Percentiles rank a stretch among this genome's conserved stretches.
Conservation (phyloP, 1,284 basidiomycete genomes). For the Tetrapyrgos nigripes region DNA sequence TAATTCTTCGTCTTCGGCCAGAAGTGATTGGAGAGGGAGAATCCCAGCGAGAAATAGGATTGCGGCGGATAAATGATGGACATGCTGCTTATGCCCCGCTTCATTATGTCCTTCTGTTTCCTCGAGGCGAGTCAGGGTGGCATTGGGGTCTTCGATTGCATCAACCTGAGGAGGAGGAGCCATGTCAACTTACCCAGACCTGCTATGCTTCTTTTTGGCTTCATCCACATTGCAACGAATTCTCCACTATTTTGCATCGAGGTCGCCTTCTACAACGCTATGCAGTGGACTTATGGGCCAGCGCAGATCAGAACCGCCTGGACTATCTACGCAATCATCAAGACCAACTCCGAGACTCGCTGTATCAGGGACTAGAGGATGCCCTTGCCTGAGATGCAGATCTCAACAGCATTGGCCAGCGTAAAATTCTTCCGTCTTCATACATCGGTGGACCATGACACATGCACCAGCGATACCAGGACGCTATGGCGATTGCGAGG, state of each 20-base stretch:
- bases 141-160: conserved; percentile 31
- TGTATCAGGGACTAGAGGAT: conserved; percentile 45
- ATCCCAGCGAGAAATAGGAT: conserved; percentile 19
- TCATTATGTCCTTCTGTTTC: conserved; percentile 44
- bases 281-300: conserved; percentile 41
- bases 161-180: conserved; percentile 8
- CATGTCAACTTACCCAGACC: conserved; percentile 30
- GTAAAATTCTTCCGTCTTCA: conserved; percentile 47
- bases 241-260: conserved; percentile 38
- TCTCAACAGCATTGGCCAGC: conserved; percentile 36
- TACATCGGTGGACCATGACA: conserved; percentile 43
- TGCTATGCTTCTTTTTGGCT: conserved; percentile 39
- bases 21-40: background rate
- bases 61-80: conserved; percentile 35
- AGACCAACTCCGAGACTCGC: conserved; percentile 37
- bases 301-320: conserved; percentile 38
- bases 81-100: conserved; percentile 45
- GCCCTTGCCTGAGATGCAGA: conserved; percentile 27
- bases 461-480: conserved; percentile 50
- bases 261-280: conserved; percentile 49
- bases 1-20: conserved; percentile 34
- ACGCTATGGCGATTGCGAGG: conserved; percentile 49
- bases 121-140: conserved; percentile 45
- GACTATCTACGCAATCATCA: conserved; percentile 42
- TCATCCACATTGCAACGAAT: conserved; percentile 31